A percentile compares a stretch with the other conserved stretches of the same genome.
These are phyloP conservation scores for Aureobasidium sp. DNA, from an alignment of 2,329 filamentous ascomycete species.

Conservation along the genomic window DNA sequence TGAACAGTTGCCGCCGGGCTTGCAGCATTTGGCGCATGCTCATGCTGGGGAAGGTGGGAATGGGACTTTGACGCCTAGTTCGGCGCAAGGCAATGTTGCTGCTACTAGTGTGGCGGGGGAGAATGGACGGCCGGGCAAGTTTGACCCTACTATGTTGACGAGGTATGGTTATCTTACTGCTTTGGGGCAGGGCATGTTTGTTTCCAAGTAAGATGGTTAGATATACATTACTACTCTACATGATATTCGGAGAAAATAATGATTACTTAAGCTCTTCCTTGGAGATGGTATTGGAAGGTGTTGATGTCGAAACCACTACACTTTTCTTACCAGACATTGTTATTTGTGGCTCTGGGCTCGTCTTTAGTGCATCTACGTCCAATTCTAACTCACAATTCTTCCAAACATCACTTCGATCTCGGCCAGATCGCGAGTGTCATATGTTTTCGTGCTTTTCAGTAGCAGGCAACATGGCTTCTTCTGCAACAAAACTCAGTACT, in stretches of 20 bases:
- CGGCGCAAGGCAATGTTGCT: constrained; percentile 19
- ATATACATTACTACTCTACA: background rate
- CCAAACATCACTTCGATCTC: too few relatives aligned
- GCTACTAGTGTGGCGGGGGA: constrained; percentile 16
- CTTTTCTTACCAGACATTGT: too few relatives aligned
- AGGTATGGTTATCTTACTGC: constrained; percentile 34
- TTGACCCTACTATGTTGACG: constrained; percentile 34
- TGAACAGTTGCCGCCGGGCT: constrained; percentile 31
- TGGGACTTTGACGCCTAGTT: constrained; percentile 11
- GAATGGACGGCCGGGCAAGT: constrained; percentile 18
- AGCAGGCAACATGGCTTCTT: too few relatives aligned
- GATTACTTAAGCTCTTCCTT: too few relatives aligned
- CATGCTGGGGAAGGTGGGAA: constrained; percentile 20
- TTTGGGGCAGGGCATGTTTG: constrained; percentile 31
- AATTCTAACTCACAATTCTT: too few relatives aligned
- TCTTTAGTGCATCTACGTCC: too few relatives aligned
- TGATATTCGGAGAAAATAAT: background rate
- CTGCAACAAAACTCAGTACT: too few relatives aligned
- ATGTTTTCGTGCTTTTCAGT: too few relatives aligned
- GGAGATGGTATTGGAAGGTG: too few relatives aligned
- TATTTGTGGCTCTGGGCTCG: too few relatives aligned
- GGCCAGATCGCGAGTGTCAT: too few relatives aligned
- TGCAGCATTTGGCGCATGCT: constrained; percentile 56
- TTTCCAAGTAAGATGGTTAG: constrained; percentile 15
- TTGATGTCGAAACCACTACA: too few relatives aligned